Base-by-base conservation (phyloP, 345 rosid genomes). In the Hibiscus syriacus region DNA sequence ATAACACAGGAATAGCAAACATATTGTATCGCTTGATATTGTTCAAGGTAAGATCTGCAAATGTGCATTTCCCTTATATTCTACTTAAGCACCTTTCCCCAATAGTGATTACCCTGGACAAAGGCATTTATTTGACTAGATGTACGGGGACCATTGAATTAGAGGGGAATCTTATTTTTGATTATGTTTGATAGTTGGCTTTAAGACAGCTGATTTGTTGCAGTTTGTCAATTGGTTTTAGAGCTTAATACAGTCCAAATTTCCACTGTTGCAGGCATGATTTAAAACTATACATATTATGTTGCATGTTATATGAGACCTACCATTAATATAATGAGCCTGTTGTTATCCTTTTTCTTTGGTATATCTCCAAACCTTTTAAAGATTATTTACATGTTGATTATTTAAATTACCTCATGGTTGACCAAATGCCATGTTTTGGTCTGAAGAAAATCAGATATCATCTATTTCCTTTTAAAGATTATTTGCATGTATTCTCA, bases 11-110 rank as follows among this genome's bases (percentile, higher is more conserved):
- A 80, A 71, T 79, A 70, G 92, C 99, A 12, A 85, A 86, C 73
- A 58, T 85, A 68, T 75, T 94, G 63, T 94, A 91, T 80, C 86
- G 83, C 49, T 75, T 94, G 73, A 87, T 94, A 66, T 79, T 94
- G 69, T 91, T 73, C 80, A 94, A 94, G 97, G 99, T 94, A 80
- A 68, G 70, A 43, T 41, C 27, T 22, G 20, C 45, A 56, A 22
- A 29, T 66, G 5, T 46, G 43, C 25, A 32, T 57, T 52, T 39
- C 32, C 49, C 19, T 61, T 43, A 26, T 68, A 41, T 70, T 63
- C 36, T 9, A 25, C 60, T 10, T 69, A 26, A 58, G 22, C 70
- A 11, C 23, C 34, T 32, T 63, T 8, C 22, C 20, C 1, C 36
- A 45, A 19, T 0, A 3, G 58, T 23, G 25, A 49, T 48, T 69